phyloP scores from a whole-genome alignment of 2,329 filamentous ascomycete genomes.

The Ophiostoma novo-ulmi region DNA sequence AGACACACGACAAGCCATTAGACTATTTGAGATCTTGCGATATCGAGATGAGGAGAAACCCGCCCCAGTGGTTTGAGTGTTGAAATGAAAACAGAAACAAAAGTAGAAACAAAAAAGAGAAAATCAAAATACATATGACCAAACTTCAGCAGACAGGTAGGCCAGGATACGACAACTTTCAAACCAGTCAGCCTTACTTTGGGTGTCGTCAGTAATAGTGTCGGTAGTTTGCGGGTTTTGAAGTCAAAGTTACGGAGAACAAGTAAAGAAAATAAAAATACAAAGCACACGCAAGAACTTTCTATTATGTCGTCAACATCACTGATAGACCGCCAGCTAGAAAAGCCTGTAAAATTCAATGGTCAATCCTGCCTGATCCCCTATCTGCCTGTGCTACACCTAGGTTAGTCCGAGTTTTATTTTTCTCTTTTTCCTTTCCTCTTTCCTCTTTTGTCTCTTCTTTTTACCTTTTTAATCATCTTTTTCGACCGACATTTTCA shows the following conservation, averaged over 20 bases:
- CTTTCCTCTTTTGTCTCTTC: too few relatives aligned
- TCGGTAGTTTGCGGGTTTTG: not conserved
- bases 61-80: not conserved
- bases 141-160: constrained; percentile 1
- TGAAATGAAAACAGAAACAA: not conserved
- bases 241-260: not conserved
- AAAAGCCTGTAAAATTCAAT: not conserved
- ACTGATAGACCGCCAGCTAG: too few relatives aligned
- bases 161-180: not conserved
- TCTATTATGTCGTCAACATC: too few relatives aligned
- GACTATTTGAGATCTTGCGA: not conserved
- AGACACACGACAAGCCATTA: not conserved
- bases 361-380: not conserved
- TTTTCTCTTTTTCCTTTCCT: not conserved
- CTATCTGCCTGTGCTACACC: not conserved
- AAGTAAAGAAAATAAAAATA: not conserved
- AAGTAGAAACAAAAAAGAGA: not conserved
- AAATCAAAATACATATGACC: not conserved
- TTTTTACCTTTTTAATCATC: too few relatives aligned
- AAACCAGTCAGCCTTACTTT: not conserved
- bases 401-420: not conserved
- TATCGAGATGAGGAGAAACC: not conserved
- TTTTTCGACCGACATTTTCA: not conserved
- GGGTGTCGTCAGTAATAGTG: not conserved
- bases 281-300: too few relatives aligned